Base-by-base conservation (phyloP, 768 basidiomycete species). In the Lactifluus volemus region DNA sequence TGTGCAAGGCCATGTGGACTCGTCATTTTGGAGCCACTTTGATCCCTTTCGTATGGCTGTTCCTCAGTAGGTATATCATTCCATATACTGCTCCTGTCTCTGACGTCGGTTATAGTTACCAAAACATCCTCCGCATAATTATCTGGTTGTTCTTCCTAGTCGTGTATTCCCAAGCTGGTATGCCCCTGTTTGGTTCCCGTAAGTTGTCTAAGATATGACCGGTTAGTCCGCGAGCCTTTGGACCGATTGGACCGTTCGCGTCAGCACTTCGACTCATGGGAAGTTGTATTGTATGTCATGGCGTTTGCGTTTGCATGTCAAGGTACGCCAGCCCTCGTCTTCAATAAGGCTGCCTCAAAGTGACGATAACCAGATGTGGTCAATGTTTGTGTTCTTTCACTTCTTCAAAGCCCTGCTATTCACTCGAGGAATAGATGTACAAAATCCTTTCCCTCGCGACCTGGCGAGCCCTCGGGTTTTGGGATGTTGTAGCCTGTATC, bases 101-200 rank as follows among this genome's bases (percentile, higher is more conserved):
- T 41, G 21, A 38, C 50, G 60, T 39, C 15, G 7, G 42, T 15
- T 52, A 9, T 54, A 86, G 90, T 55, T 95, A 95, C 70, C 94
- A 95, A 70, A 94, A 92, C 65, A 77, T 84, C 53, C 85, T 94
- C 69, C 84, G 90, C 49, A 84, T 92, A 55, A 56, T 78, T 6
- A 77, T 92, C 38, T 93, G 89, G 90, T 68, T 91, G 25, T 77
- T 88, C 67, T 88, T 92, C 73, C 79, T 96, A 38, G 76, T 80
- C 19, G 81, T 84, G 3, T 95, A 93, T 70, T 92, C 90, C 3
- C 88, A 88, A 75, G 89, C 91, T 51, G 90, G 89, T 88, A 47
- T 59, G 79, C 67, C 15, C 15, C 34, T 49, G 41, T 21, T 9
- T 53, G 30, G 39, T 36, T 21, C n/a, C 41, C 9, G 14, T 8